Evolutionary conservation across 73 alveolate species (phyloP).

Genomic region (Tetrahymena thermophila): DNA sequence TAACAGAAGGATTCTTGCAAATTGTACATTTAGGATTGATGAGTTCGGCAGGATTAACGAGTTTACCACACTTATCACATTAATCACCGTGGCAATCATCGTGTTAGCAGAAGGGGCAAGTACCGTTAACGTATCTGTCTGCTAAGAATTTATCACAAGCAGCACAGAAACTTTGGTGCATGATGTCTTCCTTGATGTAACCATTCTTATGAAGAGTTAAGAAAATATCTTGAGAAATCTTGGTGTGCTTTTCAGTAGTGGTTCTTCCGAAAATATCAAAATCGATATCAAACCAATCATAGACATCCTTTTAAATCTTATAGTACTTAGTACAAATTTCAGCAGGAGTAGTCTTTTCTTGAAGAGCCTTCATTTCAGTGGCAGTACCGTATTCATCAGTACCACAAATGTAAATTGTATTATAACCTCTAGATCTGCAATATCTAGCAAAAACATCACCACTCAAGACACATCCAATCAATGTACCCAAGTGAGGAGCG

Average conservation of each 20-base stretch:
- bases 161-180: conserved; percentile 78
- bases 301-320: conserved; percentile 77
- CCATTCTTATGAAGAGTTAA: conserved; percentile 70
- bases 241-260: conserved; percentile 78
- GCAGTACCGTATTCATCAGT: conserved; percentile 99
- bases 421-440: conserved; percentile 88
- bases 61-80: conserved; percentile 94
- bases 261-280: conserved; percentile 96
- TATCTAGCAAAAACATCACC: conserved; percentile 97
- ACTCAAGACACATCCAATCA: conserved; percentile 96
- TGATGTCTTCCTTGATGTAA: conserved; percentile 62
- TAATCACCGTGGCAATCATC: conserved; percentile 96
- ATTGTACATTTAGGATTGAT: conserved; percentile 85
- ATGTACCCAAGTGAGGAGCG: conserved; percentile 98
- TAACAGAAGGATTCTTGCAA: conserved; percentile 75
- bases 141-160: conserved; percentile 84
- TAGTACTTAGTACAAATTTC: conserved; percentile 86
- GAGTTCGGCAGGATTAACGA: conserved; percentile 85
- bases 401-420: conserved; percentile 93
- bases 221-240: conserved; percentile 87
- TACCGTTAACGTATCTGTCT: conserved; percentile 92
- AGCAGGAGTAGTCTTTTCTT: conserved; percentile 84
- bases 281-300: conserved; percentile 98
- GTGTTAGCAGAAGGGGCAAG: conserved; percentile 87
- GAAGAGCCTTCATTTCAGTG: conserved; percentile 94